Evolutionary conservation across 2,329 filamentous ascomycete genomes (phyloP), one percentile per base, ranked within the genome.

Genomic region (Lasiodiplodia hormozganensis): DNA sequence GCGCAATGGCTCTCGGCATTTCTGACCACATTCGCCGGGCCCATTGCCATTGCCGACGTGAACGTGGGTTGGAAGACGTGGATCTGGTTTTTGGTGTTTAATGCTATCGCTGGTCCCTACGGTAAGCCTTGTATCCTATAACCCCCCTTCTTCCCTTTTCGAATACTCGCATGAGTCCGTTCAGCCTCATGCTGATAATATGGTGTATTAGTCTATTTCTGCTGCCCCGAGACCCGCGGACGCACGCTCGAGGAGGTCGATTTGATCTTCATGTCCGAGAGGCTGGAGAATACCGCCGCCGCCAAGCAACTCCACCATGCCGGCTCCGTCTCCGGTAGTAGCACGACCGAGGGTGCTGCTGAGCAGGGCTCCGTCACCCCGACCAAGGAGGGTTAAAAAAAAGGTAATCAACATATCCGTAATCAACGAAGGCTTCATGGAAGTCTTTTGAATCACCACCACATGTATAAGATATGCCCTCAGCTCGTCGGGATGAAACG

Each of bases 1-100:
- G 74, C 71, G 14, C 76, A 79, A 67, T 79, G 77, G 77, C 69
- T 79, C 49, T 75, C 75, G 70, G 75, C 77, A 2, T 79, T 78
- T 68, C 54, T 79, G 23, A 79, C 77, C 21, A 77, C 79, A 4
- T 79, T 75, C 64, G 77, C 76, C 4, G 77, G 77, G 2, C 77
- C 77, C 3, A 78, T 78, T 51, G 77, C 73, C 11, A 73, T 78
- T 40, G 71, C 71, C 10, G 67, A 68, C 58, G 21, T 60, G 12
- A 70, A 72, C 54, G 71, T 76, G 11, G 77, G 77, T 11, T 79
- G 77, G 77, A 77, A 78, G 70, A 75, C 75, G 43, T 77, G 74
- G 73, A 71, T 77, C 68, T 75, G 74, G 74, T 78, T 79, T 57
- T 65, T 74, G 47, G 74, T 76, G 23, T 77, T 77, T 68, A 78